Conservation (phyloP, 257 asterid species). For the Penstemon davidsonii region DNA sequence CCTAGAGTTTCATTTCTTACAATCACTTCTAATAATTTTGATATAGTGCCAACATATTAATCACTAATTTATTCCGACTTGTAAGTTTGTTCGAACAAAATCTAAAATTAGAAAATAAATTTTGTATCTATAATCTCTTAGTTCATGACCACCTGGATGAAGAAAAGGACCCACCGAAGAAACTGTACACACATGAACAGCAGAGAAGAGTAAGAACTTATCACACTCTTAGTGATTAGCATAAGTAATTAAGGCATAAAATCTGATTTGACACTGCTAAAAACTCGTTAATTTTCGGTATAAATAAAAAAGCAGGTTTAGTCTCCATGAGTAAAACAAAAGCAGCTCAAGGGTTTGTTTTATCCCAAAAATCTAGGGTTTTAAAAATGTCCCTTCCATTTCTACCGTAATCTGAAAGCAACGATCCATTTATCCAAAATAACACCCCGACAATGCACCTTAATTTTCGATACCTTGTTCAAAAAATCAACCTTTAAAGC, state of each 20-base stretch:
- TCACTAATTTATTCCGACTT: too few species aligned
- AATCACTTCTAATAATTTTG: too few species aligned
- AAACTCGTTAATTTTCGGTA: constrained; percentile 13
- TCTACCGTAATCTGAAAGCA: too few species aligned
- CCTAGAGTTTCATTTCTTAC: too few species aligned
- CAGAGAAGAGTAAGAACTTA: background rate
- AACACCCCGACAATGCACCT: constrained; percentile 19
- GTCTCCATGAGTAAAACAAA: constrained; percentile 20
- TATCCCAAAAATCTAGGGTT: constrained; percentile 38
- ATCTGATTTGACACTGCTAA: constrained; percentile 1
- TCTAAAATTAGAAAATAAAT: too few species aligned
- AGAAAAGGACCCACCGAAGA: too few species aligned
- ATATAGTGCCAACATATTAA: too few species aligned
- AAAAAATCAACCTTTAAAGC: constrained; percentile 6
- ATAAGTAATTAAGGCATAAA: constrained; percentile 4
- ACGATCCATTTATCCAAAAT: constrained; percentile 16
- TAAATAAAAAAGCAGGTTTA: constrained; percentile 15
- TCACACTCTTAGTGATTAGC: constrained; percentile 14
- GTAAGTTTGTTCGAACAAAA: too few species aligned
- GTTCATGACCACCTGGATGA: too few species aligned
- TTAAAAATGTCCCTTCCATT: background rate
- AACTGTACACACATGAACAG: too few species aligned
- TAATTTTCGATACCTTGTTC: constrained; percentile 9
- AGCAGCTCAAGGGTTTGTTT: constrained; percentile 34
- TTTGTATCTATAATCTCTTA: too few species aligned